Conservation (phyloP, 2,329 filamentous ascomycete species). For the Chaetomiaceae sp. region DNA sequence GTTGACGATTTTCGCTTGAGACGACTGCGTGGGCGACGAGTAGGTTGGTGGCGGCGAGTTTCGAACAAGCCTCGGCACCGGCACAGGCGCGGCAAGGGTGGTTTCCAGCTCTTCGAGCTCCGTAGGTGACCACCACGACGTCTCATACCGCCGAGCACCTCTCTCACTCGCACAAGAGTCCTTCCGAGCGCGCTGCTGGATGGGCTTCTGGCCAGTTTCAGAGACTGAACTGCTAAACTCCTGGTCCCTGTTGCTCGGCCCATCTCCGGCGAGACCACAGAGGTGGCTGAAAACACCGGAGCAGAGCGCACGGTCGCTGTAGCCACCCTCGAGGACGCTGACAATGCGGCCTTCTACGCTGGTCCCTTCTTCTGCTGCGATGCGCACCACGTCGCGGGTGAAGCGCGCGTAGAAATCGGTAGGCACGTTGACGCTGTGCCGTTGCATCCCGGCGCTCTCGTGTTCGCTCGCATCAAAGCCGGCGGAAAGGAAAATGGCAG, state of each 20-base stretch:
- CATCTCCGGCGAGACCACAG: constrained; percentile 67
- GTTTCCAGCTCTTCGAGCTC: constrained; percentile 67
- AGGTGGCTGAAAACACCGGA: constrained; percentile 89
- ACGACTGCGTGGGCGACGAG: constrained; percentile 83
- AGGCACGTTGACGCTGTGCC: constrained; percentile 91
- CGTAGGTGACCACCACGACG: constrained; percentile 64
- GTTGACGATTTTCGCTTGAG: constrained; percentile 71
- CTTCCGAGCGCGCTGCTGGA: constrained; percentile 34
- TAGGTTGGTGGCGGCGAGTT: constrained; percentile 63
- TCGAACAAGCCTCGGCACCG: constrained; percentile 49
- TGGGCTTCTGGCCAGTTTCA: constrained; percentile 54
- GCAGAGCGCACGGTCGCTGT: constrained; percentile 83
- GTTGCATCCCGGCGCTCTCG: constrained; percentile 89
- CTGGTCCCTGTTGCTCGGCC: constrained; percentile 37
- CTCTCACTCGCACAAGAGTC: constrained; percentile 30
- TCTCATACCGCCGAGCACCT: constrained; percentile 51
- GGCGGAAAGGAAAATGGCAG: constrained; percentile 89
- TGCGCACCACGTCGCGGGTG: constrained; percentile 74
- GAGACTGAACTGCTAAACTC: constrained; percentile 44
- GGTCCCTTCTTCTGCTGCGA: constrained; percentile 75
- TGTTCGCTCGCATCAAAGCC: constrained; percentile 97
- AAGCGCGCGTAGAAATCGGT: constrained; percentile 95
- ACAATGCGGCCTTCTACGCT: constrained; percentile 79
- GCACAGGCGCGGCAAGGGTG: constrained; percentile 46
- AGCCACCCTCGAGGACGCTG: constrained; percentile 92